Evolutionary conservation across 352 stramenopile genomes (phyloP).

Genomic region (Globisporangium spinosum): DNA sequence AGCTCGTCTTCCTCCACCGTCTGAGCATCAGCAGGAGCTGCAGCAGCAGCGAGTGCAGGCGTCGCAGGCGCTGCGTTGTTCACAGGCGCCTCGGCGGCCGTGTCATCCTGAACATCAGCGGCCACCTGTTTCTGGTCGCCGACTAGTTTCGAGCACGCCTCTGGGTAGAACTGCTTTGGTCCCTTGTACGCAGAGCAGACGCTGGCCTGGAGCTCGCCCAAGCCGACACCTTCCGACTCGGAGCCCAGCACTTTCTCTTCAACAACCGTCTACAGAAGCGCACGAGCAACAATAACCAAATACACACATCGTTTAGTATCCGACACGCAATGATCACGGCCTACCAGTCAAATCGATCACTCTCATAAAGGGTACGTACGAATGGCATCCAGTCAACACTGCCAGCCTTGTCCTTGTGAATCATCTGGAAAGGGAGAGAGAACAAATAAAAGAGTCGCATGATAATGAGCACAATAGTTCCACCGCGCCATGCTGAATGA

Average conservation of each 20-base stretch:
- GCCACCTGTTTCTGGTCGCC: slow-evolving; percentile 54
- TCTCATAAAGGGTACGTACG: slow-evolving; percentile 27
- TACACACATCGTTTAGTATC: neutral
- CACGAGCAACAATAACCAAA: neutral
- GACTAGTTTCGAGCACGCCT: slow-evolving; percentile 47
- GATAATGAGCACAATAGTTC: neutral
- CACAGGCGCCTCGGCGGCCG: slow-evolving; percentile 17
- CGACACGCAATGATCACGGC: neutral
- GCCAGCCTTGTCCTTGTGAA: slow-evolving; percentile 44
- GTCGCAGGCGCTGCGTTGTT: neutral
- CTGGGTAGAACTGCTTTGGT: slow-evolving; percentile 58
- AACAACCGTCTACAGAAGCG: slow-evolving; percentile 45
- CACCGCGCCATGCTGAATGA: neutral
- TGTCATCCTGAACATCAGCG: slow-evolving; percentile 24
- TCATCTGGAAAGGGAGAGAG: slow-evolving; percentile 36
- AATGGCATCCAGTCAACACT: slow-evolving; percentile 74
- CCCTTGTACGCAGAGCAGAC: slow-evolving; percentile 70
- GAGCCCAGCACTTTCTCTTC: slow-evolving; percentile 56
- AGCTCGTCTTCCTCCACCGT: slow-evolving; percentile 25
- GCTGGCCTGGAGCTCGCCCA: slow-evolving; percentile 52
- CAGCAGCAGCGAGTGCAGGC: neutral
- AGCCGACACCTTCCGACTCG: slow-evolving; percentile 47
- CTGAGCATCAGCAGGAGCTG: neutral
- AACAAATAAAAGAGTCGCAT: neutral
- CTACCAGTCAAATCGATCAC: neutral